These are phyloP conservation scores for Leishmania martiniquensis DNA, from an alignment of 208 protist species.

Conservation along the genomic window DNA sequence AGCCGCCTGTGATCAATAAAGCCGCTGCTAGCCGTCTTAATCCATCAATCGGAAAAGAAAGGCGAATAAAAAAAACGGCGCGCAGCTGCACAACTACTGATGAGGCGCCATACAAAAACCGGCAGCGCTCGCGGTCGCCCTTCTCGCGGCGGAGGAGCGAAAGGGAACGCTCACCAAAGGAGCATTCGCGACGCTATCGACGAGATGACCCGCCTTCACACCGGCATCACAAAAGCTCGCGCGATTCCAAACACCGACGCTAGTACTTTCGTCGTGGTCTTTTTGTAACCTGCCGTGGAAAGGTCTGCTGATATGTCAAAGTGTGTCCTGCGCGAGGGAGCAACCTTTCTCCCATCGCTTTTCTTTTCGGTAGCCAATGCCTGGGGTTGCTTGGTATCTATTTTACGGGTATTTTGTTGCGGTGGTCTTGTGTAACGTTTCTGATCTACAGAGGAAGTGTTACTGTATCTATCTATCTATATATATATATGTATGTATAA, in stretches of 20 bases:
- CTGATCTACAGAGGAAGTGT: neutral
- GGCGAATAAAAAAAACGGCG: neutral
- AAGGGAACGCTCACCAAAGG: neutral
- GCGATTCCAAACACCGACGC: slow-evolving; percentile 18
- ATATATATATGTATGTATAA: too few species aligned
- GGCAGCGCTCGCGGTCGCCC: slow-evolving; percentile 17
- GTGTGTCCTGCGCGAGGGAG: neutral
- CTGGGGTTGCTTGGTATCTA: neutral
- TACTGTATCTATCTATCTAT: neutral
- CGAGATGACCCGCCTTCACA: slow-evolving; percentile 9
- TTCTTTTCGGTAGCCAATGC: neutral
- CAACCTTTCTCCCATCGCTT: neutral
- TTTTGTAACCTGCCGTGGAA: slow-evolving; percentile 19
- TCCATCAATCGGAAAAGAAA: neutral
- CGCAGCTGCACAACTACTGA: neutral
- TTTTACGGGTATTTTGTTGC: neutral
- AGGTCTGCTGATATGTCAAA: neutral
- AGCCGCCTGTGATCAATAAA: slow-evolving; percentile 50
- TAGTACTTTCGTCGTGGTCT: slow-evolving; percentile 5
- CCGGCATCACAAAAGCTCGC: slow-evolving; percentile 13
- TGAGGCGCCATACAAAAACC: neutral
- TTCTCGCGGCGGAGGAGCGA: neutral
- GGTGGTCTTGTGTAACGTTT: neutral
- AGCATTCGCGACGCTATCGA: slow-evolving; percentile 3
- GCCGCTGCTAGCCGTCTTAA: neutral